Percentiles rank a stretch among this genome's conserved stretches.
Evolutionary conservation across 1,139 yeast genomes (phyloP).

Genomic region (Scheffersomyces insectosa): DNA sequence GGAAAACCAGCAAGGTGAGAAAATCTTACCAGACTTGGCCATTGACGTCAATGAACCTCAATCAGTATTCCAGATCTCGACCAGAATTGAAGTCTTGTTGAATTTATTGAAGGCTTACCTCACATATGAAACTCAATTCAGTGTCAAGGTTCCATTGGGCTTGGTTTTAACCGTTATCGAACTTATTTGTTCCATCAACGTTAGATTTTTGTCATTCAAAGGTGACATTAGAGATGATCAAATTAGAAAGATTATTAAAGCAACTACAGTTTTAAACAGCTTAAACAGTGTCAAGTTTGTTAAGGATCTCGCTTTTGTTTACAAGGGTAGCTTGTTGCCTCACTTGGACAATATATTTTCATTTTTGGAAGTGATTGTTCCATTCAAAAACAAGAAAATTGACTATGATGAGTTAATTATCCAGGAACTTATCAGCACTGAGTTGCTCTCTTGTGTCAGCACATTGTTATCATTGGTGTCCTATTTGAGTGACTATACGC

Average conservation of each 20-base stretch:
- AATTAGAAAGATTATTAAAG: conserved; percentile 38
- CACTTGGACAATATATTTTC: conserved; percentile 50
- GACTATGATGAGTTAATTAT: conserved; percentile 29
- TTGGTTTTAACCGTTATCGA: conserved; percentile 49
- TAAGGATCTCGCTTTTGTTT: conserved; percentile 33
- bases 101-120: conserved; percentile 47
- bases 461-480: conserved; percentile 31
- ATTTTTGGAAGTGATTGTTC: conserved; percentile 54
- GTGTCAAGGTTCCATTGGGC: conserved; percentile 60
- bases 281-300: conserved; percentile 44
- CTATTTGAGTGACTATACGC: conserved; percentile 38
- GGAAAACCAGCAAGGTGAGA: conserved; percentile 14
- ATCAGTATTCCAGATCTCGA: conserved; percentile 50
- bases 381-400: conserved; percentile 44
- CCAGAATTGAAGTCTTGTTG: conserved; percentile 48
- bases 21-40: conserved; percentile 46
- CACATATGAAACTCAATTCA: conserved; percentile 47
- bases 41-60: conserved; percentile 60
- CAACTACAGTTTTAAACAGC: conserved; percentile 48
- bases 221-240: conserved; percentile 58
- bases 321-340: conserved; percentile 49
- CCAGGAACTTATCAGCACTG: conserved; percentile 31
- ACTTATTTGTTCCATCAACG: conserved; percentile 52
- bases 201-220: conserved; percentile 54
- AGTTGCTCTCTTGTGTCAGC: conserved; percentile 30